A percentile compares a stretch with the other conserved stretches of the same genome.
Conservation (phyloP, 805 yeast genomes). For the Teunomyces aglyptinius region DNA sequence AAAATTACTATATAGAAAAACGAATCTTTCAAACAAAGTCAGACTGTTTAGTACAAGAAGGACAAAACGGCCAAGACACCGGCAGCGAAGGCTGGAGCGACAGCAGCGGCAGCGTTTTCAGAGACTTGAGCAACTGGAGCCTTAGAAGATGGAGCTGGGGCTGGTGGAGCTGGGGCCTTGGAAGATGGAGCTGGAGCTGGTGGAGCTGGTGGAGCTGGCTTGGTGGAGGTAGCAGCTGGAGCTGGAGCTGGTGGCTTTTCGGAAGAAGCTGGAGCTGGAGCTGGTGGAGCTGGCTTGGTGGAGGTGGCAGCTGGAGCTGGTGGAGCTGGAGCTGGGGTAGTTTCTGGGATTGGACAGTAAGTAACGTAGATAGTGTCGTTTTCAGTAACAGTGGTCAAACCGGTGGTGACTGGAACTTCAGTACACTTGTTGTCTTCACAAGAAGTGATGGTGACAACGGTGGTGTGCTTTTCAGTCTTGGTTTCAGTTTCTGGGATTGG, state of each 20-base stretch:
- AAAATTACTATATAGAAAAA: not conserved
- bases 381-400: conserved; percentile 36
- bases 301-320: conserved; percentile 15
- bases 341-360: conserved; percentile 26
- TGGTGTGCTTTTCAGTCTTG: too few species aligned
- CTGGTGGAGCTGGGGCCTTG: conserved; percentile 1
- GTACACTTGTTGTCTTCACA: conserved; percentile 31
- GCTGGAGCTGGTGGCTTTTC: conserved; percentile 7
- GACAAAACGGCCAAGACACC: conserved; percentile 15
- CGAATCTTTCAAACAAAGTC: not conserved
- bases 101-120: conserved; percentile 9
- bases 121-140: conserved; percentile 7
- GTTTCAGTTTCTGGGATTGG: conserved; percentile 14
- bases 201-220: conserved; percentile 6
- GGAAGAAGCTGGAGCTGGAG: conserved; percentile 10
- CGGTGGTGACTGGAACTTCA: conserved; percentile 24
- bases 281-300: conserved; percentile 2
- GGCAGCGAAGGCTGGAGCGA: conserved; percentile 12
- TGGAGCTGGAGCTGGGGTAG: conserved; percentile 11
- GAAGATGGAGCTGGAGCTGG: conserved; percentile 5
- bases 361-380: conserved; percentile 30
- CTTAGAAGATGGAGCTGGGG: not conserved
- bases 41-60: conserved; percentile 10
- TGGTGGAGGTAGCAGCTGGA: conserved; percentile 11
- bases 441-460: conserved; percentile 32